phyloP scores from a whole-genome alignment of 352 stramenopile genomes.

The Phytophthora ohioensis region DNA sequence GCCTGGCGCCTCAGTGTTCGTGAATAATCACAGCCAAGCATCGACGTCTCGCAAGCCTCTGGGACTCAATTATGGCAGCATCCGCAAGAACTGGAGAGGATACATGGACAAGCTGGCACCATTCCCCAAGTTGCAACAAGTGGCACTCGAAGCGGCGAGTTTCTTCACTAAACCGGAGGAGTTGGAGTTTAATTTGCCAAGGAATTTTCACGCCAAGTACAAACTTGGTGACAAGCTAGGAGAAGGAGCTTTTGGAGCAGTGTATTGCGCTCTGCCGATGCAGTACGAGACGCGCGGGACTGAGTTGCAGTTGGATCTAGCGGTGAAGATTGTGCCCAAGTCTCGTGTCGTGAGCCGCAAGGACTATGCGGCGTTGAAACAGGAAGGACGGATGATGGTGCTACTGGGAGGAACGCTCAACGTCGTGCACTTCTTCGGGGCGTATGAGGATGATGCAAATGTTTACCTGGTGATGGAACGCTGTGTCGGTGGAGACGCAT shows the following conservation, averaged over 20 bases:
- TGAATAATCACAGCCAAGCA: slow-evolving; percentile 14
- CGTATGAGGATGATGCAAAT: slow-evolving; percentile 75
- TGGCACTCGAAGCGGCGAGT: slow-evolving; percentile 61
- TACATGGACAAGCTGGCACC: slow-evolving; percentile 48
- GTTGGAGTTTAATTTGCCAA: slow-evolving; percentile 71
- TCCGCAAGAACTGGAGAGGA: slow-evolving; percentile 67
- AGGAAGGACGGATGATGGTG: slow-evolving; percentile 82
- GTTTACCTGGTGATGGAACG: slow-evolving; percentile 88
- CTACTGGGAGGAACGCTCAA: slow-evolving; percentile 81
- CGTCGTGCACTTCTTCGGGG: slow-evolving; percentile 85
- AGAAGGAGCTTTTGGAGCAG: slow-evolving; percentile 74
- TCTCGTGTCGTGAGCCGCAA: slow-evolving; percentile 60
- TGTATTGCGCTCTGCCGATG: slow-evolving; percentile 61
- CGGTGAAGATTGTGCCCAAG: slow-evolving; percentile 85
- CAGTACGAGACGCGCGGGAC: slow-evolving; percentile 17
- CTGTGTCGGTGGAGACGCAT: slow-evolving; percentile 75
- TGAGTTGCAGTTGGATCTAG: slow-evolving; percentile 58
- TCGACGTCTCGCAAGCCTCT: slow-evolving; percentile 25
- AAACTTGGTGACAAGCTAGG: slow-evolving; percentile 61
- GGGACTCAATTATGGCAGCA: slow-evolving; percentile 54
- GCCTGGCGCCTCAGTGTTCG: slow-evolving; percentile 30
- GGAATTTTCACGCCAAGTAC: slow-evolving; percentile 67
- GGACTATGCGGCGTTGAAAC: slow-evolving; percentile 73
- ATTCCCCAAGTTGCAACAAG: slow-evolving; percentile 58
- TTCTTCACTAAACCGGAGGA: slow-evolving; percentile 71